Percentiles rank a stretch among this genome's conserved stretches.
phyloP scores from a whole-genome alignment of 805 yeast species.

The Suhomyces pyralidae region DNA sequence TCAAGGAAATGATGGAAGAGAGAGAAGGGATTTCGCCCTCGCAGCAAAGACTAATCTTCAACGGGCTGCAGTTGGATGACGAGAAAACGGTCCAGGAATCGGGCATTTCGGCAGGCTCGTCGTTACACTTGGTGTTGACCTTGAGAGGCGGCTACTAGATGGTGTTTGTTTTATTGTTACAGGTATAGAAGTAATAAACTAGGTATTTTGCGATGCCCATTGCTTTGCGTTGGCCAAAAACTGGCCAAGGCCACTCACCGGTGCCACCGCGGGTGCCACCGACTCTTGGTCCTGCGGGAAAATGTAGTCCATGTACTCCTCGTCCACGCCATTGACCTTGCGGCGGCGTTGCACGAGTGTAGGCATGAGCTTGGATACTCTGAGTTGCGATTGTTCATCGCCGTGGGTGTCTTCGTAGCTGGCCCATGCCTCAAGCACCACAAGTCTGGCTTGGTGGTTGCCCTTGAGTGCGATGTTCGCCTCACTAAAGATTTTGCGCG shows the following conservation, averaged over 20 bases:
- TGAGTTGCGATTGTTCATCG: constrained; percentile 27
- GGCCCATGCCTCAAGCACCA: constrained; percentile 58
- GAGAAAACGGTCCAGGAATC: constrained; percentile 67
- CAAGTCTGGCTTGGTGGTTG: constrained; percentile 44
- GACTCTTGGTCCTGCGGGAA: constrained; percentile 59
- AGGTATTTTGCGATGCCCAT: constrained; percentile 20
- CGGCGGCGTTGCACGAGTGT: constrained; percentile 45
- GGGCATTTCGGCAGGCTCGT: constrained; percentile 81
- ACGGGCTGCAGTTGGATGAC: constrained; percentile 92
- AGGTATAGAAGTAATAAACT: not conserved
- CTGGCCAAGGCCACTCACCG: constrained; percentile 25
- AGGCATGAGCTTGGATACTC: constrained; percentile 52
- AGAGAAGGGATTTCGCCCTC: constrained; percentile 96
- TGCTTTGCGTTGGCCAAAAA: constrained; percentile 44
- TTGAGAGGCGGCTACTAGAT: constrained; percentile 74
- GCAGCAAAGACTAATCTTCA: constrained; percentile 86
- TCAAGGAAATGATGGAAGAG: constrained; percentile 91
- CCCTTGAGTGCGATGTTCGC: constrained; percentile 48
- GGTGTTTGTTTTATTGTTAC: not conserved
- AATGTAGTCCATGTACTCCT: constrained; percentile 57
- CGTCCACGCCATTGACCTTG: constrained; percentile 44
- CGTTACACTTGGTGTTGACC: constrained; percentile 86
- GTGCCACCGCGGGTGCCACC: not conserved
- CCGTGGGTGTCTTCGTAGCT: constrained; percentile 70
- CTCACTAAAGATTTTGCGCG: constrained; percentile 55